These are phyloP conservation scores for Macrotyloma uniflorum DNA, from an alignment of 306 rosid species.

Conservation along the genomic window DNA sequence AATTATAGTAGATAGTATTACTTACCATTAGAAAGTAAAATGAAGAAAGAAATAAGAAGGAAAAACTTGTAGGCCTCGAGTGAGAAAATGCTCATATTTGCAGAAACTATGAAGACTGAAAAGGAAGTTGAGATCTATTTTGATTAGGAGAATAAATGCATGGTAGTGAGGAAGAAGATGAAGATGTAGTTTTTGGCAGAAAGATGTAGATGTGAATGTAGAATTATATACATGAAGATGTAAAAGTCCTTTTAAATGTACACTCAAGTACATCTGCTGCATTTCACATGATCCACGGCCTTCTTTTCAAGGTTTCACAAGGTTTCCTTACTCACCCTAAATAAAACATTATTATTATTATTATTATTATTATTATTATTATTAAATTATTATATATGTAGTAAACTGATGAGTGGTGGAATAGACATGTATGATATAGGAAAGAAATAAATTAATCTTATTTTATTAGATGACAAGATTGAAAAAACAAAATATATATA, in stretches of 20 bases:
- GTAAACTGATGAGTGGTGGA: no score
- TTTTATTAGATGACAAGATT: no score
- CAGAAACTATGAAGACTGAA: background rate
- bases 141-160: constrained; percentile 15
- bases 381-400: no score
- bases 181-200: background rate
- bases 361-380: background rate
- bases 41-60: constrained; percentile 48
- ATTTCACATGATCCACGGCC: constrained; percentile 83
- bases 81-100: constrained; percentile 48
- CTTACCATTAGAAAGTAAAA: constrained; percentile 44
- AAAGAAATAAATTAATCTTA: no score
- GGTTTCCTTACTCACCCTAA: constrained; percentile 53
- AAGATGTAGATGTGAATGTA: background rate
- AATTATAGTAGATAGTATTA: background rate
- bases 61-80: constrained; percentile 32
- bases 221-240: constrained; percentile 20
- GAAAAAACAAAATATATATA: no score
- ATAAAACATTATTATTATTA: background rate
- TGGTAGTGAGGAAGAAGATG: background rate
- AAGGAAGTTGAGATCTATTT: background rate
- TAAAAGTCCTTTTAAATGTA: constrained; percentile 54
- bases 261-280: constrained; percentile 47
- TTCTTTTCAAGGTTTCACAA: constrained; percentile 61
- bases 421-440: no score